A percentile compares a stretch with the other conserved stretches of the same genome.
Evolutionary conservation across 768 basidiomycete genomes (phyloP).

Genomic region (Suillus clintonianus): DNA sequence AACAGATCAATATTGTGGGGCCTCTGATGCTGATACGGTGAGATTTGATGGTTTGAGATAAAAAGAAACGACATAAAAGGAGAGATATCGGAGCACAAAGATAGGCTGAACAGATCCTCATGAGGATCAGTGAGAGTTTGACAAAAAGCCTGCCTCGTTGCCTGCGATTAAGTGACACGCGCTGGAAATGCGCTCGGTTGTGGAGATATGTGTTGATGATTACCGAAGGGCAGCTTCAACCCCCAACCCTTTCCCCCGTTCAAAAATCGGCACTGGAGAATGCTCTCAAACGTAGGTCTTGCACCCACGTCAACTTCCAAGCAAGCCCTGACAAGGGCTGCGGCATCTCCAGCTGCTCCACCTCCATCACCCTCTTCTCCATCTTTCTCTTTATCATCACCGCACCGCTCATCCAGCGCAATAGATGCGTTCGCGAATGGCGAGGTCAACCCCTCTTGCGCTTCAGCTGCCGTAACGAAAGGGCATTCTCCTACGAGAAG

Average conservation of each 20-base stretch:
- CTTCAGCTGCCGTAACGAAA: constrained; percentile 88
- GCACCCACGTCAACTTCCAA: constrained; percentile 75
- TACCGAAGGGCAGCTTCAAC: constrained; percentile 33
- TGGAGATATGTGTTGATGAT: constrained; percentile 20
- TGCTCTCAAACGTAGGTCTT: constrained; percentile 84
- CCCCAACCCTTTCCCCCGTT: constrained; percentile 79
- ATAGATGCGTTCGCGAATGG: constrained; percentile 78
- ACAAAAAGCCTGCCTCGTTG: constrained; percentile 12
- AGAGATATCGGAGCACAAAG: constrained; percentile 6
- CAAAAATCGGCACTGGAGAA: constrained; percentile 81
- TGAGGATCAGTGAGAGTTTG: constrained; percentile 6
- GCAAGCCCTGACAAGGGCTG: constrained; percentile 81
- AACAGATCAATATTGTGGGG: constrained; percentile 8
- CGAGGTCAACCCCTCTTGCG: constrained; percentile 79
- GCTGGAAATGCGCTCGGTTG: constrained; percentile 36
- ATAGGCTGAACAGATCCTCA: constrained; percentile 6
- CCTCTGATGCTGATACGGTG: constrained; percentile 10
- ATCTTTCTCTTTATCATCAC: constrained; percentile 67
- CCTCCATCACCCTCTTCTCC: constrained; percentile 84
- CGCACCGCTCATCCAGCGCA: constrained; percentile 77
- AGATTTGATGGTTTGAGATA: constrained; percentile 11
- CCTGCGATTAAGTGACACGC: constrained; percentile 22
- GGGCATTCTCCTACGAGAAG: constrained; percentile 91
- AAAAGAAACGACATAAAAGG: constrained; percentile 11
- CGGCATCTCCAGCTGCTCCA: constrained; percentile 81